These are phyloP conservation scores for Lipomyces orientalis DNA, from an alignment of 805 yeast genomes.

Conservation along the genomic window DNA sequence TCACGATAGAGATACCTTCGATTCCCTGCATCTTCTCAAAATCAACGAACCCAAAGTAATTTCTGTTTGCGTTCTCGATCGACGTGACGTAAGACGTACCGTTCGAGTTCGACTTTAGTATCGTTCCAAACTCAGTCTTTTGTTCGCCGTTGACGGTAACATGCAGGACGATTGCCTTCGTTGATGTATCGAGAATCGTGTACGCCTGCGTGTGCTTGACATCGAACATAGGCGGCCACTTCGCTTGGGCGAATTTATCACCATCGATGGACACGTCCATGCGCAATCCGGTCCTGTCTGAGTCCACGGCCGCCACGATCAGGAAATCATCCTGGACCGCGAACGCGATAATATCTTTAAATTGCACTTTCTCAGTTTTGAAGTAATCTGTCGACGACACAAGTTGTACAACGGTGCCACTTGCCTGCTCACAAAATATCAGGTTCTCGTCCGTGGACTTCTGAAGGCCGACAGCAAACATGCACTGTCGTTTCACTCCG, in stretches of 20 bases:
- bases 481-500: conserved; percentile 58
- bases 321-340: conserved; percentile 73
- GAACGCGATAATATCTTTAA: conserved; percentile 71
- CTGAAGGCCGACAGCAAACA: conserved; percentile 65
- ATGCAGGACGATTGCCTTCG: conserved; percentile 79
- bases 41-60: conserved; percentile 77
- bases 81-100: conserved; percentile 84
- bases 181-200: conserved; percentile 75
- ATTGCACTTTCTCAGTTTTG: conserved; percentile 48
- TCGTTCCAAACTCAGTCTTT: conserved; percentile 71
- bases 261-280: conserved; percentile 86
- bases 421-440: conserved; percentile 64
- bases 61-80: conserved; percentile 74
- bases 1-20: conserved; percentile 83
- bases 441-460: conserved; percentile 55
- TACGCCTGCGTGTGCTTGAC: conserved; percentile 71
- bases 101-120: conserved; percentile 86
- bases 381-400: conserved; percentile 58
- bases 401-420: conserved; percentile 36
- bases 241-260: conserved; percentile 70
- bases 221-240: conserved; percentile 70
- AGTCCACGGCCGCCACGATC: conserved; percentile 67
- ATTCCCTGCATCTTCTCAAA: conserved; percentile 81
- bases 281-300: conserved; percentile 58
- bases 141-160: conserved; percentile 65